Evolutionary conservation across 257 asterid genomes (phyloP), one percentile per base, ranked within the genome.

Genomic region (Solanum rostratum): DNA sequence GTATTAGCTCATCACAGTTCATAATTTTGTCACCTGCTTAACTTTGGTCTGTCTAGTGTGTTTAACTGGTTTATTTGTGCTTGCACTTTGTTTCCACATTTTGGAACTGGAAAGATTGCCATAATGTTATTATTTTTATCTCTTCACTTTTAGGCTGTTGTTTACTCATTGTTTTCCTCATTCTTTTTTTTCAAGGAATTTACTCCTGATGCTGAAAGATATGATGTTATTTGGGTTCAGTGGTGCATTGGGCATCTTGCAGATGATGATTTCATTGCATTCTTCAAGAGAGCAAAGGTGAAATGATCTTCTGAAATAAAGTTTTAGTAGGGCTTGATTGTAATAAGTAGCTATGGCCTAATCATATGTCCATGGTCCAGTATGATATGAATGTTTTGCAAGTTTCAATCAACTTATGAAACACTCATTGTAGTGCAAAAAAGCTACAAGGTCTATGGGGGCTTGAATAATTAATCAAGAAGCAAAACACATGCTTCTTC

Each of bases 181-280:
- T 45, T 84, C 53, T 39, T 60, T 66, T 85, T 45, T 37, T 87
- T 88, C 83, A 84, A 95, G 99, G 99, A 95, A 59, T 97, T 97
- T 88, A 93, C 96, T 84, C 98, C 99, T 4, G 94, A 94, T 89
- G 86, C 94, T 81, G 87, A 80, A 89, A 93, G 99, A 87, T 97
- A 95, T 27, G 96, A 97, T 82, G 83, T 96, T 83, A 97, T 97
- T 88, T 97, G 99, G 99, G 89, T 97, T 60, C 99, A 97, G 86
- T 97, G 99, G 99, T 97, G 99, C 84, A 97, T 97, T 80, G 98
- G 98, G 50, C 99, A 97, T 90, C 98, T 97, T 85, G 91, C 98
- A 30, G 98, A 97, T 88, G 98, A 97, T 49, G 99, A 97, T 86
- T 89, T 97, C 53, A 87, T 97, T 45, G 87, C 96, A 74, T 97